phyloP scores from a whole-genome alignment of 192 early-diverging fungal genomes.

The Pilaira anomala region DNA sequence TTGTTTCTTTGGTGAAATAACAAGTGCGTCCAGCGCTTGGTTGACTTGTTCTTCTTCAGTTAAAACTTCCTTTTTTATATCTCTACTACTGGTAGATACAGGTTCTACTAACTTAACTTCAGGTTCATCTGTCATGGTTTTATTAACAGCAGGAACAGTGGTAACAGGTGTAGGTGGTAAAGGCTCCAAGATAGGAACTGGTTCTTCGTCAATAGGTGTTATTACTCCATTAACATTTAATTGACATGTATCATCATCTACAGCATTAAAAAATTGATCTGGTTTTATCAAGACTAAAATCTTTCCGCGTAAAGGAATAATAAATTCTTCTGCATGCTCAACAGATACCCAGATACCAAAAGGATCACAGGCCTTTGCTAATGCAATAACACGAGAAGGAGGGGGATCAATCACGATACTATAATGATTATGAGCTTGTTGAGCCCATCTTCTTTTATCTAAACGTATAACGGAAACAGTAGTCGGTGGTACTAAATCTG shows the following conservation, averaged over 20 bases:
- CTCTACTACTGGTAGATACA: too few relatives aligned
- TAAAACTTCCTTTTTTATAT: too few relatives aligned
- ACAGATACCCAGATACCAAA: conserved; percentile 42
- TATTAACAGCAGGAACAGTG: too few relatives aligned
- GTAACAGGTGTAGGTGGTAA: not conserved
- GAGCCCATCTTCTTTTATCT: conserved; percentile 35
- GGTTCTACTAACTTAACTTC: too few relatives aligned
- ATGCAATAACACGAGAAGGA: conserved; percentile 37
- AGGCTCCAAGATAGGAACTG: not conserved
- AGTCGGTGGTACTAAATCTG: not conserved
- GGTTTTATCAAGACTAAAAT: conserved; percentile 44
- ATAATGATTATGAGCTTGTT: conserved; percentile 26
- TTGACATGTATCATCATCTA: not conserved
- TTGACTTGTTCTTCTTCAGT: not conserved
- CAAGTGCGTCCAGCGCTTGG: conserved; percentile 1
- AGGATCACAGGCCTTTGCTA: conserved; percentile 35
- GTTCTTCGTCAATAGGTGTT: conserved; percentile 26
- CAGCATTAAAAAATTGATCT: not conserved
- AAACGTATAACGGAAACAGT: conserved; percentile 30
- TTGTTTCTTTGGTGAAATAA: conserved; percentile 20
- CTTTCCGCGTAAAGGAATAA: conserved; percentile 43
- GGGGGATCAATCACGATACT: conserved; percentile 48
- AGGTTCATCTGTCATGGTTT: too few relatives aligned
- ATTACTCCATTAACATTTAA: conserved; percentile 33
- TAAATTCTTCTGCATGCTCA: conserved; percentile 41